Conservation (phyloP, 192 early-diverging fungal genomes). For the Rhizoclosmatium sp. region DNA sequence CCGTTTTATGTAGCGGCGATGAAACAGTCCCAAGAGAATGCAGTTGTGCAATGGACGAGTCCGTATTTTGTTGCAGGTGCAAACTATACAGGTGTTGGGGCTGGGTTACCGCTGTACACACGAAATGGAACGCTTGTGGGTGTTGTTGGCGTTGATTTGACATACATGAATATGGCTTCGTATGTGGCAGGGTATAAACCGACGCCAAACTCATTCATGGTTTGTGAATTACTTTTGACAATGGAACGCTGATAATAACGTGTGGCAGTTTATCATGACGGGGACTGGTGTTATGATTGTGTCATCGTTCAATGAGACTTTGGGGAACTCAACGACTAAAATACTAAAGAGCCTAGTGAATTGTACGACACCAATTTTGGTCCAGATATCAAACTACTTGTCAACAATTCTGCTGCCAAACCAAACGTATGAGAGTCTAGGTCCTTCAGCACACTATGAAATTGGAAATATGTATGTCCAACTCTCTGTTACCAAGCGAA, state of each 20-base stretch:
- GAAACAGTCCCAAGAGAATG: background rate
- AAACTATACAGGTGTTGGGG: background rate
- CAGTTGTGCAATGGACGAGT: background rate
- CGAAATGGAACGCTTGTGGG: background rate
- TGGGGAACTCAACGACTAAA: background rate
- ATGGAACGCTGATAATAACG: background rate
- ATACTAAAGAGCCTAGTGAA: background rate
- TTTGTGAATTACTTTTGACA: background rate
- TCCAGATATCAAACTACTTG: background rate
- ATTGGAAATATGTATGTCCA: background rate
- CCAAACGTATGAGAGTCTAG: background rate
- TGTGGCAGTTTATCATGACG: background rate
- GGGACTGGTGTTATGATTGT: background rate
- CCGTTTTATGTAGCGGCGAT: background rate
- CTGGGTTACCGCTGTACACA: background rate
- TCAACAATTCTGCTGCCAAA: background rate
- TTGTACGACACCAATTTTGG: background rate
- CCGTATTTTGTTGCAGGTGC: background rate
- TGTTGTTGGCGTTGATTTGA: background rate
- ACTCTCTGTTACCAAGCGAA: background rate
- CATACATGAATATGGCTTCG: background rate
- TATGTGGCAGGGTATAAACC: background rate
- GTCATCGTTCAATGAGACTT: background rate
- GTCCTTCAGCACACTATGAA: background rate
- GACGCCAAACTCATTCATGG: background rate